A percentile compares a stretch with the other conserved stretches of the same genome.
phyloP scores from a whole-genome alignment of 768 basidiomycete species.

The Boletus pseudo-olivaceus region DNA sequence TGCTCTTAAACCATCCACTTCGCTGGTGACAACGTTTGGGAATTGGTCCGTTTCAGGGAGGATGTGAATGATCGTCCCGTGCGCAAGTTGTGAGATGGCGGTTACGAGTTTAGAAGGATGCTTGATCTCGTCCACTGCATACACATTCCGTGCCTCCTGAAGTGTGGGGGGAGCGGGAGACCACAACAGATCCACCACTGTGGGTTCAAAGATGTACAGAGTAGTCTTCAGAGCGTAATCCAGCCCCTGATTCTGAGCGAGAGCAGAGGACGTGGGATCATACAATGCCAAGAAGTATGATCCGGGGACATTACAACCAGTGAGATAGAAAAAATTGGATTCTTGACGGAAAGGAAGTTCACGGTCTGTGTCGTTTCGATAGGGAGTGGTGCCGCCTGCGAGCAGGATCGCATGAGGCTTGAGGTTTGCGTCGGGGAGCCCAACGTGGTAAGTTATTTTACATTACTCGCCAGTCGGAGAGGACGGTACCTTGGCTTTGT shows the following conservation, averaged over 20 bases:
- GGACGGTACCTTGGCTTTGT: slow-evolving; percentile 48
- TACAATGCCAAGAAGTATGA: slow-evolving; percentile 64
- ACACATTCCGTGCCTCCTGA: slow-evolving; percentile 47
- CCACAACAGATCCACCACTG: slow-evolving; percentile 82
- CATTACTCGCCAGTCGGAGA: not conserved
- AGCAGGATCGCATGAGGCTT: slow-evolving; percentile 71
- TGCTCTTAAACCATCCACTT: slow-evolving; percentile 6
- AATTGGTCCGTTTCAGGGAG: slow-evolving; percentile 43
- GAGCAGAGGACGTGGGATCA: slow-evolving; percentile 33
- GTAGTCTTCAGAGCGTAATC: slow-evolving; percentile 42
- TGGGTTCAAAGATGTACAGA: slow-evolving; percentile 77
- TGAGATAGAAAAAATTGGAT: slow-evolving; percentile 86
- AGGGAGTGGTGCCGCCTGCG: slow-evolving; percentile 59
- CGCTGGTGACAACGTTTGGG: slow-evolving; percentile 7
- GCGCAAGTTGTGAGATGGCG: slow-evolving; percentile 44
- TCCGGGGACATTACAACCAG: slow-evolving; percentile 72
- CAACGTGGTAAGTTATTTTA: not conserved
- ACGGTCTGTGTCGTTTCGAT: slow-evolving; percentile 81
- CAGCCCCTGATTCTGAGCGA: slow-evolving; percentile 36
- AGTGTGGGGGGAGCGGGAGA: slow-evolving; percentile 76
- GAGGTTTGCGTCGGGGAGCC: not conserved
- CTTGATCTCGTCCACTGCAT: slow-evolving; percentile 61
- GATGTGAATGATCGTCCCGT: slow-evolving; percentile 61
- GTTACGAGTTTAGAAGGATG: slow-evolving; percentile 44
- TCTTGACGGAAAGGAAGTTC: slow-evolving; percentile 73